phyloP scores from a whole-genome alignment of 805 yeast species.

The Candida gorgasii region DNA sequence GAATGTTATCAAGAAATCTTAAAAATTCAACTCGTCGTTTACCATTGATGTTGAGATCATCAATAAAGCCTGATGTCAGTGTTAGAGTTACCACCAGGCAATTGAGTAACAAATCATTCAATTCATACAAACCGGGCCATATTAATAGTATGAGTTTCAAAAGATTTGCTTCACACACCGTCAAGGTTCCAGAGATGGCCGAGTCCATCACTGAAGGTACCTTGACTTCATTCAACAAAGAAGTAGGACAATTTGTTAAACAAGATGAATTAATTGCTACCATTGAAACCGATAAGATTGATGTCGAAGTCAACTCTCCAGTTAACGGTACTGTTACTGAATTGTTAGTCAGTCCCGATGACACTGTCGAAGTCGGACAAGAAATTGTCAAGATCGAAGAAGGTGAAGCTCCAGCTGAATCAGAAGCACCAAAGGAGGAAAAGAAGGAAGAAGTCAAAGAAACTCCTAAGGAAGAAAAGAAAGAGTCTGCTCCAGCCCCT shows the following conservation, averaged over 20 bases:
- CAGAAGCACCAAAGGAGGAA: constrained; percentile 26
- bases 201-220: constrained; percentile 98
- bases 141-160: constrained; percentile 22
- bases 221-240: constrained; percentile 61
- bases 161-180: constrained; percentile 47
- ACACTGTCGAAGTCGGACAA: constrained; percentile 95
- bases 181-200: constrained; percentile 97
- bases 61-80: constrained; percentile 8
- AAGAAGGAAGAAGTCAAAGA: constrained; percentile 24
- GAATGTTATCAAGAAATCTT: constrained; percentile 20
- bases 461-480: constrained; percentile 20
- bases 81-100: constrained; percentile 6
- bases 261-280: constrained; percentile 92
- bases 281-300: constrained; percentile 97
- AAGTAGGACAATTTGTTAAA: constrained; percentile 85
- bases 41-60: constrained; percentile 13
- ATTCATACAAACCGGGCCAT: neutral
- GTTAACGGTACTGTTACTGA: constrained; percentile 87
- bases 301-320: constrained; percentile 95
- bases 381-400: constrained; percentile 85
- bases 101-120: constrained; percentile 2
- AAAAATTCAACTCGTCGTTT: constrained; percentile 17
- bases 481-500: constrained; percentile 33
- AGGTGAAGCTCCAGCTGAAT: constrained; percentile 60
- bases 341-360: constrained; percentile 78